Base-by-base conservation (phyloP, 208 protist genomes). In the Strigomonas oncopelti region DNA sequence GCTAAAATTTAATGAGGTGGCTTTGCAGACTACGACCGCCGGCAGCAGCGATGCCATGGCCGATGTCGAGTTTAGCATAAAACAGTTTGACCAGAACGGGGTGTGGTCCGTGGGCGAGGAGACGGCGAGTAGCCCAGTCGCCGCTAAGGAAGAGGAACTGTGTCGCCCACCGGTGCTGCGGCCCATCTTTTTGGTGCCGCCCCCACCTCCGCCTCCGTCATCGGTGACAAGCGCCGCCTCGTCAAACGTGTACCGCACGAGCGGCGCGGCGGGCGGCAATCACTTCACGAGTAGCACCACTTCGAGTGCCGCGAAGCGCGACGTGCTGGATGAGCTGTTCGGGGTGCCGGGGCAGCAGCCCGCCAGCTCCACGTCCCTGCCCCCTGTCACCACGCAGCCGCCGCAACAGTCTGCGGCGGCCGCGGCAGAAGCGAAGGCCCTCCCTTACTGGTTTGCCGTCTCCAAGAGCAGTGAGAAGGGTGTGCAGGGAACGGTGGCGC, bases 311-410 rank as follows among this genome's bases (percentile, higher is more conserved):
- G 36, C 29, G 29, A 7, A 31, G 34, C 38, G 46, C 24, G 67
- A 72, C 53, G 25, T 66, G 46, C 51, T 72, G n/a, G 67, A 72
- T 8, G 67, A 72, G 25, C 48, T 72, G 27, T 67, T 67, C 27
- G 51, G 57, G 22, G 36, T 31, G 31, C 53, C 61, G 13, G 31
- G 45, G 38, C 34, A 34, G 24, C 9, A 1, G n/a, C 1, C 1
- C 13, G 3, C 52, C 3, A 28, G 8, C 52, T 20, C n/a, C n/a
- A n/a, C n/a, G n/a, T n/a, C n/a, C n/a, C n/a, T n/a, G n/a, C n/a
- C n/a, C n/a, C n/a, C n/a, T n/a, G 34, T 38, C 34, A 13, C 34
- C 9, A 9, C 9, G 34, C 34, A 38, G 34, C 34, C 3, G 9
- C 34, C 3, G 34, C 34, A 38, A 38, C 34, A 38, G 34, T n/a